phyloP scores from a whole-genome alignment of 176 grass and related monocot genomes.

The Rhynchospora breviuscula region DNA sequence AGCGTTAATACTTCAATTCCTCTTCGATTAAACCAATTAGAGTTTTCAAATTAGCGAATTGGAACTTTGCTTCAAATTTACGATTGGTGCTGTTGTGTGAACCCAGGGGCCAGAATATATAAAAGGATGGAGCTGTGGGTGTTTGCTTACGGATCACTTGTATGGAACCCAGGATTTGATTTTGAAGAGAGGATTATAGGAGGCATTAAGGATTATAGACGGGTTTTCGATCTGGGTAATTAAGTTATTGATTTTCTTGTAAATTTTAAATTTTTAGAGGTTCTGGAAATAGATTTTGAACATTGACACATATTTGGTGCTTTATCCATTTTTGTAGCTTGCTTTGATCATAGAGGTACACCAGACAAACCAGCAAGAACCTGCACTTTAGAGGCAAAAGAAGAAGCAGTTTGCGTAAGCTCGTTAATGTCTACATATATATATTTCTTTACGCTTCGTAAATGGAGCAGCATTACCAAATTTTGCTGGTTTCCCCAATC shows the following conservation, averaged over 20 bases:
- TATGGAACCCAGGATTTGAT: conserved; percentile 95
- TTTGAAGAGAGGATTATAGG: conserved; percentile 83
- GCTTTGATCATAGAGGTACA: conserved; percentile 96
- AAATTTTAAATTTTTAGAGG: background rate
- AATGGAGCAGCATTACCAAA: background rate
- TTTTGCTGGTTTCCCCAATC: background rate
- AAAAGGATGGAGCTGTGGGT: conserved; percentile 80
- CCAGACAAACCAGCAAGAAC: conserved; percentile 74
- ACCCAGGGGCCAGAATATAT: conserved; percentile 8
- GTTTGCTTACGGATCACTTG: conserved; percentile 86
- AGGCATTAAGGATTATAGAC: conserved; percentile 72
- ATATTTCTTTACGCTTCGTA: background rate
- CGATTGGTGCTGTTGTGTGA: background rate
- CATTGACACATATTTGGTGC: background rate
- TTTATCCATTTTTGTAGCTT: conserved; percentile 36
- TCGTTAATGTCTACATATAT: background rate
- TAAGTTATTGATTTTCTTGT: background rate
- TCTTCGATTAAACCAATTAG: background rate
- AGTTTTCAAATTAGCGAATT: background rate
- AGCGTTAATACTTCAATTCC: background rate
- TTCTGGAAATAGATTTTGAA: background rate
- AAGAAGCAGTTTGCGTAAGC: conserved; percentile 69
- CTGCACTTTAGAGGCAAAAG: conserved; percentile 73
- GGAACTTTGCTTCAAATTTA: background rate
- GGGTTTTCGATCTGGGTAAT: conserved; percentile 89